Evolutionary conservation across 768 basidiomycete genomes (phyloP).

Genomic region (Hebeloma cylindrosporum): DNA sequence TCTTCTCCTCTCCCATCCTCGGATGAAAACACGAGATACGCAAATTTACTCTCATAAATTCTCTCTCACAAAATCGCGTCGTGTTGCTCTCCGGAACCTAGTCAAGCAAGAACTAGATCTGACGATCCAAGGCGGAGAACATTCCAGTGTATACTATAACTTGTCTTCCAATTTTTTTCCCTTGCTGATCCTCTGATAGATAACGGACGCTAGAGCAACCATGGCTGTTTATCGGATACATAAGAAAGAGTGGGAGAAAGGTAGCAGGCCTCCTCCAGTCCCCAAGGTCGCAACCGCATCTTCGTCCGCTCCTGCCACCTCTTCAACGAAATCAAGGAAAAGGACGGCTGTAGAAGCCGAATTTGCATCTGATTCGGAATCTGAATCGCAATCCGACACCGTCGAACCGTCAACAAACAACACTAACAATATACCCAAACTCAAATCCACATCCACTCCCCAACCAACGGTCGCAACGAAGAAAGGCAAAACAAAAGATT

Average conservation of each 20-base stretch:
- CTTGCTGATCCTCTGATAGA: constrained; percentile 42
- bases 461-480: constrained; percentile 9
- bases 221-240: constrained; percentile 91
- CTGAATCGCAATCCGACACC: constrained; percentile 4
- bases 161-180: neutral
- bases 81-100: constrained; percentile 77
- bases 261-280: constrained; percentile 28
- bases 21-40: constrained; percentile 64
- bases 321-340: constrained; percentile 8
- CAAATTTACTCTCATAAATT: constrained; percentile 61
- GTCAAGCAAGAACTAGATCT: constrained; percentile 77
- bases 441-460: constrained; percentile 9
- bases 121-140: constrained; percentile 85
- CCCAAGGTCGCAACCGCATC: neutral
- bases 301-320: constrained; percentile 1
- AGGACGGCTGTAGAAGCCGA: constrained; percentile 15
- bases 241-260: constrained; percentile 80
- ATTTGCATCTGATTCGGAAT: neutral
- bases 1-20: constrained; percentile 71
- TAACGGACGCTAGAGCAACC: constrained; percentile 90
- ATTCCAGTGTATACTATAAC: constrained; percentile 70
- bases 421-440: constrained; percentile 11
- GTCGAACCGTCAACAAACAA: constrained; percentile 15
- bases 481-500: constrained; percentile 2
- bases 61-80: constrained; percentile 58